Evolutionary conservation across 1,284 basidiomycete species (phyloP).

Genomic region (Sanghuangporus baumii): DNA sequence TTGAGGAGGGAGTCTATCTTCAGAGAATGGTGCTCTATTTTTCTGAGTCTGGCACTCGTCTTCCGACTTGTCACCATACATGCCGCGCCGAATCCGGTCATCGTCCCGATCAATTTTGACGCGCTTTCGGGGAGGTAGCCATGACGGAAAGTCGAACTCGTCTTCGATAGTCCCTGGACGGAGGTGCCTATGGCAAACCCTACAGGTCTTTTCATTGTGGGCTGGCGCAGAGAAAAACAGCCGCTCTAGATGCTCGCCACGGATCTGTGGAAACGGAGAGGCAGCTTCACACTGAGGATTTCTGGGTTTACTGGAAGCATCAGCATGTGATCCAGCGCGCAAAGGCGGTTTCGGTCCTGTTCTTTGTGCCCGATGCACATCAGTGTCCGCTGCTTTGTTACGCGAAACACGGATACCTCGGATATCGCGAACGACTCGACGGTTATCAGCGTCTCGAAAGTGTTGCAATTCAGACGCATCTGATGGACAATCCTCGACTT

Average conservation of each 20-base stretch:
- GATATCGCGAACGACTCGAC: neutral
- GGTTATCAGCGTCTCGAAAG: neutral
- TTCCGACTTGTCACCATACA: conserved; percentile 37
- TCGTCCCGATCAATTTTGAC: conserved; percentile 10
- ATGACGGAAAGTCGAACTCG: conserved; percentile 22
- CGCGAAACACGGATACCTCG: neutral
- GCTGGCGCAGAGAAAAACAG: conserved; percentile 77
- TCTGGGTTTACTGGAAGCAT: conserved; percentile 23
- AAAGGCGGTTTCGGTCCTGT: neutral
- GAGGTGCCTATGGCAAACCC: conserved; percentile 49
- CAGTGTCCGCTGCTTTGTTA: neutral
- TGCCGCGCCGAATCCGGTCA: conserved; percentile 15
- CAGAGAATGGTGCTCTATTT: conserved; percentile 23
- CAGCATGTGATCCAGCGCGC: neutral
- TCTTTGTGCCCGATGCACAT: conserved; percentile 7
- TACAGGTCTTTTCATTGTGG: conserved; percentile 64
- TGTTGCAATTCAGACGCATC: conserved; percentile 31
- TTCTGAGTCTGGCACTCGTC: conserved; percentile 29
- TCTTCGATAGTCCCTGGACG: conserved; percentile 22
- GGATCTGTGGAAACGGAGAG: conserved; percentile 76
- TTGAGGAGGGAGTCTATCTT: conserved; percentile 63
- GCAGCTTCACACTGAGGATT: conserved; percentile 22
- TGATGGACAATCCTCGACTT: conserved; percentile 53
- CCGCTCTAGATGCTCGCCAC: conserved; percentile 66
- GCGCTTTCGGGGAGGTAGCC: conserved; percentile 22